phyloP scores from a whole-genome alignment of 441 rosid species.

The Adansonia rubrostipa region DNA sequence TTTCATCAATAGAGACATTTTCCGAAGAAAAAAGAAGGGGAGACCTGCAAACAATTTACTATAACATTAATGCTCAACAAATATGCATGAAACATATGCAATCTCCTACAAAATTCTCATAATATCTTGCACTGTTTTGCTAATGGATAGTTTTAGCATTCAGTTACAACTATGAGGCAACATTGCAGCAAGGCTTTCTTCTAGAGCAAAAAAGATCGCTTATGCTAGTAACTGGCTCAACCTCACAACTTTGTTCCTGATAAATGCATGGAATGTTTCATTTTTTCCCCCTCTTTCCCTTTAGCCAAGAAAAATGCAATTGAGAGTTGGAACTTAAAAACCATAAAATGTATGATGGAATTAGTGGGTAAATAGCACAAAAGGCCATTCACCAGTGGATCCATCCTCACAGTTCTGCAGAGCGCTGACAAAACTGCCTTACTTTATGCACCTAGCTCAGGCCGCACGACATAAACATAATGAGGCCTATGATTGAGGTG shows the following conservation, averaged over 20 bases:
- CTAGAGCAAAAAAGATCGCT: background rate
- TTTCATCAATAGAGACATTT: background rate
- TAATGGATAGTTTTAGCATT: background rate
- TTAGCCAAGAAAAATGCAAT: background rate
- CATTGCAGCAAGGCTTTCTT: slow-evolving; percentile 15
- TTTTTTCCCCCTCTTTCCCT: background rate
- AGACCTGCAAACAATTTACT: background rate
- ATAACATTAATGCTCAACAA: background rate
- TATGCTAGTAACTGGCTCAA: background rate
- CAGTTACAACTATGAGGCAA: background rate
- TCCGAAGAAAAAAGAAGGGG: background rate
- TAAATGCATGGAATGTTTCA: background rate
- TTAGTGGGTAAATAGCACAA: slow-evolving; percentile 12
- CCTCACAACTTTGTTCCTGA: background rate
- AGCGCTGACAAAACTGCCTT: background rate
- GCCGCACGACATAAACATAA: background rate
- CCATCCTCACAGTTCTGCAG: background rate
- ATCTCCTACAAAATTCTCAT: background rate
- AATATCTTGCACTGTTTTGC: background rate
- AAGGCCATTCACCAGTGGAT: slow-evolving; percentile 11
- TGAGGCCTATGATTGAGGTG: slow-evolving; percentile 7
- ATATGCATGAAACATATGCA: background rate
- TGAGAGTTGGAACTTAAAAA: background rate
- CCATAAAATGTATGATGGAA: background rate
- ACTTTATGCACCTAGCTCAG: slow-evolving; percentile 9